A percentile compares a stretch with the other conserved stretches of the same genome.
These are phyloP conservation scores for Penicillium herquei DNA, from an alignment of 495 filamentous ascomycete genomes.

Conservation along the genomic window DNA sequence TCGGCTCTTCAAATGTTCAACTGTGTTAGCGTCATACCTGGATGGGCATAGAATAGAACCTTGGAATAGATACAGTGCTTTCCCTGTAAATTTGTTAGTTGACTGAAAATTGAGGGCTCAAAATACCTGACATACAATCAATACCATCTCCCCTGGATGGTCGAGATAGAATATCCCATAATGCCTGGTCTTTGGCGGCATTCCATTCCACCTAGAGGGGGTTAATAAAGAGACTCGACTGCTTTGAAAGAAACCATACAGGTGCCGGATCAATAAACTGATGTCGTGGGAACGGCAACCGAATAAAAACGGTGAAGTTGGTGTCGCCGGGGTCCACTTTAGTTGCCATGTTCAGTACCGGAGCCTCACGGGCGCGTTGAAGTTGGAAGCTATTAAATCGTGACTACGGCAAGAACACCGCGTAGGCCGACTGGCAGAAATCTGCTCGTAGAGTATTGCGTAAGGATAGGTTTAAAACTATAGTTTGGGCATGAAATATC, in stretches of 20 bases:
- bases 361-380: no score
- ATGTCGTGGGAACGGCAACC: conserved; percentile 81
- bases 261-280: conserved; percentile 88
- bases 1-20: conserved; percentile 49
- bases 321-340: conserved; percentile 22
- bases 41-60: background rate
- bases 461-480: no score
- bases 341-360: conserved; percentile 13
- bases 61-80: conserved; percentile 58
- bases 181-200: conserved; percentile 73
- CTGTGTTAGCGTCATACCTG: conserved; percentile 7
- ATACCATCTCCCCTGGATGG: conserved; percentile 71
- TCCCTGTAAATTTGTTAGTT: conserved; percentile 54
- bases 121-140: conserved; percentile 62
- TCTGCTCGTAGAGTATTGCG: no score
- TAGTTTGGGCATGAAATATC: no score
- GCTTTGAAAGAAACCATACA: conserved; percentile 43
- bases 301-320: conserved; percentile 74
- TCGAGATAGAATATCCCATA: conserved; percentile 88
- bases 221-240: conserved; percentile 9
- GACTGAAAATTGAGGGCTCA: background rate
- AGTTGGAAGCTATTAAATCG: no score
- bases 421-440: no score
- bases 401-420: no score
- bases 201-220: conserved; percentile 64